Evolutionary conservation across 1,139 yeast species (phyloP).

Genomic region (Zhuliangozyma blackwelliae): DNA sequence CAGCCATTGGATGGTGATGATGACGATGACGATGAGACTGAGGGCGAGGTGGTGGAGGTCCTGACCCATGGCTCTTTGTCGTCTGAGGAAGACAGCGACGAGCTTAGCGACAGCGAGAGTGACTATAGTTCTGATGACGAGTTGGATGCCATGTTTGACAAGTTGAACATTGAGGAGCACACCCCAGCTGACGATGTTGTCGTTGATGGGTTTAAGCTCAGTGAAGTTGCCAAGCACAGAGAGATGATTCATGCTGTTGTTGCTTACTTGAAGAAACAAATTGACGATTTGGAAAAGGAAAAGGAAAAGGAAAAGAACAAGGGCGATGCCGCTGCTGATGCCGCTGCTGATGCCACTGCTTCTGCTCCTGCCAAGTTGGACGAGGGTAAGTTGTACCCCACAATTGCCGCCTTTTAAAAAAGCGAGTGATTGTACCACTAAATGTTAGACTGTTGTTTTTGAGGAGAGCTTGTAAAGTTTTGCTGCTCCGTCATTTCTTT

Average conservation of each 20-base stretch:
- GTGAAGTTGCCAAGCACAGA: constrained; percentile 34
- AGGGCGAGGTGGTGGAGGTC: constrained; percentile 10
- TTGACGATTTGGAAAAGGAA: constrained; percentile 11
- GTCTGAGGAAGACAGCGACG: constrained; percentile 7
- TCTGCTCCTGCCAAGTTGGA: constrained; percentile 8
- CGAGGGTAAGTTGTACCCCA: constrained; percentile 33
- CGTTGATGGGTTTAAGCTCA: constrained; percentile 18
- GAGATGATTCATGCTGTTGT: constrained; percentile 31
- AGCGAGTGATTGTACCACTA: no score
- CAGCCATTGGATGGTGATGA: constrained; percentile 14
- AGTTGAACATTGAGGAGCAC: constrained; percentile 4
- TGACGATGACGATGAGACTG: constrained; percentile 10
- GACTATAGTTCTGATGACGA: constrained; percentile 17
- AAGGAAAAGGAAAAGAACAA: constrained; percentile 1
- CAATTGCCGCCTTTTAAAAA: constrained; percentile 39
- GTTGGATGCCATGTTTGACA: constrained; percentile 14
- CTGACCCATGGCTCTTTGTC: constrained; percentile 1
- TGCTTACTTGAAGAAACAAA: constrained; percentile 19
- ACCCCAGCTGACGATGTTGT: neutral
- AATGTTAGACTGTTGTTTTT: no score
- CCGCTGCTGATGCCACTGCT: no score
- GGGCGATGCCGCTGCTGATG: neutral
- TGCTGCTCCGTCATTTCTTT: no score
- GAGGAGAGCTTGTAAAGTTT: no score
- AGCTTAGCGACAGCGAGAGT: constrained; percentile 4